phyloP scores from a whole-genome alignment of 257 asterid species.

The Plectranthus barbatus region DNA sequence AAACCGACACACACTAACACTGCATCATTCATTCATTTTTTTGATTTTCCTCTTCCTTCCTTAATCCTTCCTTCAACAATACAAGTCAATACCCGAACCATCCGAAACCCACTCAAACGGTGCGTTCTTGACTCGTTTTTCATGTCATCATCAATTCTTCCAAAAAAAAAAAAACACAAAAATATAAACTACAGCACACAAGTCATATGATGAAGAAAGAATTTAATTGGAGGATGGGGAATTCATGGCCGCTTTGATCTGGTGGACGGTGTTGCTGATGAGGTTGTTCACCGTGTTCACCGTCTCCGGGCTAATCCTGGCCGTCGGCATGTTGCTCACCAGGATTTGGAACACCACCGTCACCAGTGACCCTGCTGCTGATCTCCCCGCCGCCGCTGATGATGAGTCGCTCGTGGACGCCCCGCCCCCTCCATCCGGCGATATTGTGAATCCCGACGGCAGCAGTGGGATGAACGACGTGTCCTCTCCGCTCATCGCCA shows the following conservation, averaged over 20 bases:
- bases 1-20: too few relatives aligned
- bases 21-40: too few relatives aligned
- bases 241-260: constrained; percentile 81
- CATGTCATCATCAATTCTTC: too few relatives aligned
- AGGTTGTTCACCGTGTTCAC: constrained; percentile 80
- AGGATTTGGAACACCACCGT: constrained; percentile 80
- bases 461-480: constrained; percentile 65
- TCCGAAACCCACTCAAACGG: constrained; percentile 27
- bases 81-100: constrained; percentile 99
- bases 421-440: constrained; percentile 55
- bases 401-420: constrained; percentile 44
- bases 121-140: constrained; percentile 52
- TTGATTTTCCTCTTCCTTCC: too few relatives aligned
- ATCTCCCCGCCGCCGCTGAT: too few relatives aligned
- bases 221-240: constrained; percentile 37
- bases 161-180: neutral
- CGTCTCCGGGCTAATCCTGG: constrained; percentile 78
- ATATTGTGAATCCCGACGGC: constrained; percentile 81
- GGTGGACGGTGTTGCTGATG: constrained; percentile 68
- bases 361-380: constrained; percentile 50
- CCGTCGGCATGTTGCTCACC: constrained; percentile 66
- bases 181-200: too few relatives aligned
- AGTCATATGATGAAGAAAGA: too few relatives aligned
- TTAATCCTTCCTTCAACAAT: constrained; percentile 6
- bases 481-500: constrained; percentile 92